A percentile compares a stretch with the other conserved stretches of the same genome.
Conservation (phyloP, 2,329 filamentous ascomycete genomes). For the Xylaria arbuscula region DNA sequence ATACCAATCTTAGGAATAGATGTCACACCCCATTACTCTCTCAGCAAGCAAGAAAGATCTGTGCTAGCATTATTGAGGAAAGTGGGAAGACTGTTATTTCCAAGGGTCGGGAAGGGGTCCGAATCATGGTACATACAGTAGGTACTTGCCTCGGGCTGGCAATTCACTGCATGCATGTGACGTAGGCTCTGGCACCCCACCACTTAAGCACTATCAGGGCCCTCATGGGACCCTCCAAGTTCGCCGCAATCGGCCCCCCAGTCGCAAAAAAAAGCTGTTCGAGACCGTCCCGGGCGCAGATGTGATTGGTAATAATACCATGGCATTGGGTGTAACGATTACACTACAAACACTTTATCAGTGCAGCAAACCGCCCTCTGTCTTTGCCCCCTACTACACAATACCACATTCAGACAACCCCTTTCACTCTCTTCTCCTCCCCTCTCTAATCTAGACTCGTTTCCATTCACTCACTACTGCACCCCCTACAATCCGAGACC, state of each 20-base stretch:
- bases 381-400: neutral
- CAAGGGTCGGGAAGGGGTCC: no score
- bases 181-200: constrained; percentile 11
- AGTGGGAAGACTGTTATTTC: no score
- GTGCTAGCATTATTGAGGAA: no score
- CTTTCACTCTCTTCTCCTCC: constrained; percentile 14
- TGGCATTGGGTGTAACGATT: neutral
- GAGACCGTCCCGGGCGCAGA: constrained; percentile 17
- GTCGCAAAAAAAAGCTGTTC: constrained; percentile 21
- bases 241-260: constrained; percentile 31
- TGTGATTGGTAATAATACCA: constrained; percentile 36
- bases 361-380: neutral
- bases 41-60: no score
- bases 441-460: constrained; percentile 13
- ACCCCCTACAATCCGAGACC: neutral
- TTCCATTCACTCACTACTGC: constrained; percentile 13
- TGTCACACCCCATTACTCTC: no score
- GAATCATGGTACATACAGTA: no score
- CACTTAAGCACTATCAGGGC: neutral
- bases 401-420: constrained; percentile 5
- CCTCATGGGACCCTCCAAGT: neutral
- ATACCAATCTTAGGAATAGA: no score
- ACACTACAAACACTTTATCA: neutral
- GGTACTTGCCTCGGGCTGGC: neutral
- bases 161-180: constrained; percentile 3